Percentiles rank a stretch among this genome's conserved stretches.
Conservation (phyloP, 306 rosid genomes). For the Coriaria nepalensis region DNA sequence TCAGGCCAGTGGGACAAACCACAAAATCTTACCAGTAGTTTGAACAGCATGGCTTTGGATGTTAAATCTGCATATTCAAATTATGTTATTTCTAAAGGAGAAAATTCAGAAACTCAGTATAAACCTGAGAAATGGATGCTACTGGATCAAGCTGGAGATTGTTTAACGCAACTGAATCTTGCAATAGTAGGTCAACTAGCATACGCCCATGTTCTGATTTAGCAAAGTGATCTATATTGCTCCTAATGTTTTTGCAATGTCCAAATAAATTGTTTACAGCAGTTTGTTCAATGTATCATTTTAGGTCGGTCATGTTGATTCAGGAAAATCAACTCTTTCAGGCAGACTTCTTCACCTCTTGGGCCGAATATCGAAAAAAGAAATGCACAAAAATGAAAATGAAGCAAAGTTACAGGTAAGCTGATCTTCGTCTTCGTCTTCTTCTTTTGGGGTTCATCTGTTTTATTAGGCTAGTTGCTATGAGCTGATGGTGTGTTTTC, state of each 20-base stretch:
- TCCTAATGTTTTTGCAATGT: constrained; percentile 5
- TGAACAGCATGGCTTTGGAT: constrained; percentile 23
- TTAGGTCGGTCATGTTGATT: constrained; percentile 98
- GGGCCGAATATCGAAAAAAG: constrained; percentile 78
- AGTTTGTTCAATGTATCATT: constrained; percentile 22
- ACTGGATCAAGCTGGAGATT: constrained; percentile 59
- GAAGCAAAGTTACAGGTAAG: constrained; percentile 76
- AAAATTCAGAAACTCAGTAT: constrained; percentile 28
- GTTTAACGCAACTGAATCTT: constrained; percentile 79
- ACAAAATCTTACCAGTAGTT: constrained; percentile 35
- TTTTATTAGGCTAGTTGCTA: constrained; percentile 13
- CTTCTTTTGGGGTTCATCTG: constrained; percentile 11
- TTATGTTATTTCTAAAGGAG: constrained; percentile 25
- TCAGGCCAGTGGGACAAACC: constrained; percentile 28
- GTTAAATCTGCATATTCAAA: constrained; percentile 40
- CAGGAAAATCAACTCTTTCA: constrained; percentile 96
- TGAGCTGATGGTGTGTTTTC: constrained; percentile 9
- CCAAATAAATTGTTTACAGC: constrained; percentile 6
- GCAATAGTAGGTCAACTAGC: constrained; percentile 39
- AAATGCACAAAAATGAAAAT: constrained; percentile 94
- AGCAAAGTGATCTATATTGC: constrained; percentile 2
- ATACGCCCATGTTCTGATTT: constrained; percentile 7
- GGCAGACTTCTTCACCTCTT: constrained; percentile 77
- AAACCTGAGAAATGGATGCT: constrained; percentile 92
- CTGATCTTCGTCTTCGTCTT: neutral